Evolutionary conservation across 2,329 filamentous ascomycete species (phyloP).

Genomic region (Hypoxylon sp.): DNA sequence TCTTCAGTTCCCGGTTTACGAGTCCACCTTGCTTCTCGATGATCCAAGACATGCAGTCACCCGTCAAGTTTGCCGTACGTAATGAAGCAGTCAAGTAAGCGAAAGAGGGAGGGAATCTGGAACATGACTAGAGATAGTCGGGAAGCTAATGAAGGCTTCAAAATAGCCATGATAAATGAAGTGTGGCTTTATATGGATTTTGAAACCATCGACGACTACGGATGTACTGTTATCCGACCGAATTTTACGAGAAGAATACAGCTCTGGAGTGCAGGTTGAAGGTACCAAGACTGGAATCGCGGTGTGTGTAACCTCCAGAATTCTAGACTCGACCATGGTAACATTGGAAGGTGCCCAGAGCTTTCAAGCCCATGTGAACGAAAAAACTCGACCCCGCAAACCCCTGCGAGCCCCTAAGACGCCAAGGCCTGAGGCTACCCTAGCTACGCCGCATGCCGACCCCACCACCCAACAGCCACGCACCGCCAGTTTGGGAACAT

Average conservation of each 20-base stretch:
- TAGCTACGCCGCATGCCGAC: conserved; percentile 41
- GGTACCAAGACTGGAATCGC: background rate
- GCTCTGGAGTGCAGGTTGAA: background rate
- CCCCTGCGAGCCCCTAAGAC: conserved; percentile 17
- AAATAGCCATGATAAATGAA: conserved; percentile 12
- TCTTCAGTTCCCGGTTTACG: conserved; percentile 27
- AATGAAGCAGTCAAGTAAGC: conserved; percentile 6
- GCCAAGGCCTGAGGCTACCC: conserved; percentile 39
- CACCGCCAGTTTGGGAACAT: conserved; percentile 24
- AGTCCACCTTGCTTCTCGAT: conserved; percentile 15
- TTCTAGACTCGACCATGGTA: conserved; percentile 24
- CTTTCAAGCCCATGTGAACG: background rate
- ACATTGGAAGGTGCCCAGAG: no score
- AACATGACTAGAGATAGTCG: conserved; percentile 27
- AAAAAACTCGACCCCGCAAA: conserved; percentile 16
- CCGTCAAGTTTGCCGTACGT: conserved; percentile 27
- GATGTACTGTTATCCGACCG: background rate
- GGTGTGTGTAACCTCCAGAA: conserved; percentile 25
- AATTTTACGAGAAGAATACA: background rate
- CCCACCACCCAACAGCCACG: conserved; percentile 28
- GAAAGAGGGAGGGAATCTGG: conserved; percentile 22
- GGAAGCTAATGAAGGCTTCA: conserved; percentile 27
- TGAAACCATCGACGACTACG: background rate
- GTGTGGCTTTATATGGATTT: background rate
- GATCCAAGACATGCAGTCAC: conserved; percentile 31